Base-by-base conservation (phyloP, 192 early-diverging fungal species). In the Podila horticola region DNA sequence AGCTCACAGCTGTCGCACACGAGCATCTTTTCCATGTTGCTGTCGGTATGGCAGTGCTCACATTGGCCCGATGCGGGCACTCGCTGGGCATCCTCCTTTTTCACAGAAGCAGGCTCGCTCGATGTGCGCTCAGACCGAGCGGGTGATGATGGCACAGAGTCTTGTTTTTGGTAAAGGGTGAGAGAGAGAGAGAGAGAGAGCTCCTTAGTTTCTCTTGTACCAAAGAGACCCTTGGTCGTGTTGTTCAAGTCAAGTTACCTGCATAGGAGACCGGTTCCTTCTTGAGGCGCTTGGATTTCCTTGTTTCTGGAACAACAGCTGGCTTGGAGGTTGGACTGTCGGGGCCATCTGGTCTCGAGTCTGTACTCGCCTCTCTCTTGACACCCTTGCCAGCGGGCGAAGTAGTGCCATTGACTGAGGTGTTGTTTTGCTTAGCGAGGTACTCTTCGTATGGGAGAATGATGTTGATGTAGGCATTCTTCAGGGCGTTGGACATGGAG, bases 1-100 rank as follows among this genome's bases (percentile, higher is more conserved):
- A 86, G 76, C 51, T 93, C 92, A 75, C 95, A 97, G 11, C 89
- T 88, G 79, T 95, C 94, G 81, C 96, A 97, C 26, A 94, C 88
- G 31, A 94, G 74, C 86, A 94, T 91, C 60, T 81, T 74, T 11
- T 88, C 90, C 68, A 84, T 85, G 63, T 86, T 70, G 58, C 86
- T 87, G 55, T 84, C 87, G n/a, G 22, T 36, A 58, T 68, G 76
- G 36, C 76, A 79, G 26, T 67, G 69, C n/a, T 79, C 75, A 62
- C n/a, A 88, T 84, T 55, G 85, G 85, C 60, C 87, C 86, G 22
- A 83, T 12, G 60, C 22, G 8, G 65, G 28, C 19, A 38, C 66
- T 22, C 28, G 33, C 26, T 30, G 26, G 6, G 51, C 51, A 13
- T 73, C 61, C 24, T 71, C 65, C 30, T 5, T n/a, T 33, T 69